Evolutionary conservation across 1,139 yeast species (phyloP), one percentile per base, ranked within the genome.

Genomic region (Debaryomyces psychrophilus): DNA sequence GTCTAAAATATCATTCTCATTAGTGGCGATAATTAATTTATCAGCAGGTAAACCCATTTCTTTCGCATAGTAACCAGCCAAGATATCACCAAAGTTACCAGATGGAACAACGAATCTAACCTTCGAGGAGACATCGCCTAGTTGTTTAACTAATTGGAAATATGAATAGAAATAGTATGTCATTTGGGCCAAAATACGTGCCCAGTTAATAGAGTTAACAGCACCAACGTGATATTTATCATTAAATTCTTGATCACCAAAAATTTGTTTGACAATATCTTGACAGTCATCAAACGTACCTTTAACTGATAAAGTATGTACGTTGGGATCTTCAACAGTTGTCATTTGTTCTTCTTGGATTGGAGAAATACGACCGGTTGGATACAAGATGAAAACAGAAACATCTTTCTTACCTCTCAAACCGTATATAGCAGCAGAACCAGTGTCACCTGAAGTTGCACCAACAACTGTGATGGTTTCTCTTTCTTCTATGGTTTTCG

Each of bases 281-380:
- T 93, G 99, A 70, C 99, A 93, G 70, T 93, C 98, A 68, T 93
- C 99, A 64, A 93, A 93, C 22, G 97, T 90, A 54, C 99, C 99
- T 56, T 85, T 87, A 37, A 93, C 97, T 5, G 97, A 88, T 54
- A 93, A 77, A 26, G 97, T 92, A 70, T 93, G 99, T 34, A 93
- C 97, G 60, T 93, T 93, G 43, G 82, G 73, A 65, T 93, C 99
- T 49, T 85, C 81, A n/a, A 95, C 99, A 4, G 98, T 90, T 43
- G 99, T 88, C 99, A 93, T 93, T 71, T 95, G 99, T 57, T 88
- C 90, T 73, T 93, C 99, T 74, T 93, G 99, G 52, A 93, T 87
- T 41, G 97, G 97, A 31, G 98, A 90, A 46, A 93, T 95, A 67
- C 98, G 85, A 38, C 99, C 99, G 11, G 96, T 90, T 59, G 99